Base-by-base conservation (phyloP, 225 moss, liverwort and hornwort genomes). In the Asterella californica region DNA sequence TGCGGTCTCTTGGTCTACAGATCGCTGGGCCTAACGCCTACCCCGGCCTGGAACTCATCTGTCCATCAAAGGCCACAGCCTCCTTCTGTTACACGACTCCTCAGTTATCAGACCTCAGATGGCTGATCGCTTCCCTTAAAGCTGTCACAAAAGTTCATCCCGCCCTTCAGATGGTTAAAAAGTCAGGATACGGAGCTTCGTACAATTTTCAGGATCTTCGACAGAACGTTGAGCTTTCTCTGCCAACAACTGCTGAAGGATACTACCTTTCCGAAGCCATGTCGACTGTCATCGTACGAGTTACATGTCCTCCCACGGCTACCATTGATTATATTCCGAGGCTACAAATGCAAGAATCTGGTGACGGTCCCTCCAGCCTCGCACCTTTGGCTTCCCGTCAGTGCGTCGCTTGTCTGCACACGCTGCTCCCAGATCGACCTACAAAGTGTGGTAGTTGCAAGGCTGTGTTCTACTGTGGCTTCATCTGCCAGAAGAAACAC, bases 371-470 rank as follows among this genome's bases (percentile, higher is more conserved):
- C 9, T 0, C 25, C 46, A 15, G 67, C 36, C 47, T 25, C 55
- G 69, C 49, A 5, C 59, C 15, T 69, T 25, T 74, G 45, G 33
- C 8, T 66, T 6, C 65, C 6, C 80, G 79, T 70, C 80, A 80
- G 67, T 84, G 83, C 57, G 49, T 75, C 18, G 33, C 32, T 1
- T 84, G 83, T 50, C 47, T 54, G 76, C 80, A 68, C 45, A 67
- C 57, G 46, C 59, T 80, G 54, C 75, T 37, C 14, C 36, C 79
- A 52, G 76, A 80, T 21, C 37, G 68, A 54, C 54, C 80, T 27
- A 60, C 80, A 2, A 79, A 75, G 25, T 84, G 83, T 49, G 75
- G 83, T 32, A 38, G 76, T n/a, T 84, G 83, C 83, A 84, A 76
- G 76, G 70, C 80, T 68, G 83, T 84, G 45, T 79, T 80, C 69